These are phyloP conservation scores for Micractinium sp. DNA, from an alignment of 139 green algal species.

Conservation along the genomic window DNA sequence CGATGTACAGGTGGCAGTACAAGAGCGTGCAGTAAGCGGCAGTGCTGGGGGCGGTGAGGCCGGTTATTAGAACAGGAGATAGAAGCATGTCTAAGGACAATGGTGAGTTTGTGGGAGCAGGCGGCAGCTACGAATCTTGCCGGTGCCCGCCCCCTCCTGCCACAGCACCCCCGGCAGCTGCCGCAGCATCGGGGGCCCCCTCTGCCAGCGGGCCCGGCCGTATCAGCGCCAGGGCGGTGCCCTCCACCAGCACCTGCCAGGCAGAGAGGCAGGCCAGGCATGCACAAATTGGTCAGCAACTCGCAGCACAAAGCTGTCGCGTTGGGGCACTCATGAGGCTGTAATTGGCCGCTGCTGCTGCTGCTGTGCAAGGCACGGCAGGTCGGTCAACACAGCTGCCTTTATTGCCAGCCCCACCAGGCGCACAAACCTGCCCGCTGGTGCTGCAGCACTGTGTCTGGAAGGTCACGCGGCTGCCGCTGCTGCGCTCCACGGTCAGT, in stretches of 20 bases:
- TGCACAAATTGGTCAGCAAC: too few relatives aligned
- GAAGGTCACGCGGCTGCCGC: constrained; percentile 29
- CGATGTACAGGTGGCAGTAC: too few relatives aligned
- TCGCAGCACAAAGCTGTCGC: too few relatives aligned
- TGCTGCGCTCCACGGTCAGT: constrained; percentile 18
- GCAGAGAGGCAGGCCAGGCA: too few relatives aligned
- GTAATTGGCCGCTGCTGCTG: too few relatives aligned
- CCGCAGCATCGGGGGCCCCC: not conserved
- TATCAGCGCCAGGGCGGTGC: constrained; percentile 23
- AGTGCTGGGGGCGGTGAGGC: not conserved
- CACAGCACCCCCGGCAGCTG: not conserved
- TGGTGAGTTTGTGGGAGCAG: too few relatives aligned
- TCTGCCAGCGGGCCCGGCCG: not conserved
- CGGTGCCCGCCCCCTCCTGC: not conserved
- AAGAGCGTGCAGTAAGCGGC: not conserved
- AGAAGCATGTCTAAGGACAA: not conserved
- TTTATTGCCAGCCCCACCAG: too few relatives aligned
- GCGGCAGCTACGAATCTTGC: too few relatives aligned
- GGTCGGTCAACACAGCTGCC: too few relatives aligned
- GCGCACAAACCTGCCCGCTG: not conserved
- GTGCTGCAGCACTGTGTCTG: constrained; percentile 12
- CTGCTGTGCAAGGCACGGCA: too few relatives aligned
- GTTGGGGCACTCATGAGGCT: too few relatives aligned
- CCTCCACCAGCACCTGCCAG: constrained; percentile 12
- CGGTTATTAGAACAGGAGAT: not conserved